Conservation (phyloP, 2,329 filamentous ascomycete genomes). For the Dothideomycetidae sp. region DNA sequence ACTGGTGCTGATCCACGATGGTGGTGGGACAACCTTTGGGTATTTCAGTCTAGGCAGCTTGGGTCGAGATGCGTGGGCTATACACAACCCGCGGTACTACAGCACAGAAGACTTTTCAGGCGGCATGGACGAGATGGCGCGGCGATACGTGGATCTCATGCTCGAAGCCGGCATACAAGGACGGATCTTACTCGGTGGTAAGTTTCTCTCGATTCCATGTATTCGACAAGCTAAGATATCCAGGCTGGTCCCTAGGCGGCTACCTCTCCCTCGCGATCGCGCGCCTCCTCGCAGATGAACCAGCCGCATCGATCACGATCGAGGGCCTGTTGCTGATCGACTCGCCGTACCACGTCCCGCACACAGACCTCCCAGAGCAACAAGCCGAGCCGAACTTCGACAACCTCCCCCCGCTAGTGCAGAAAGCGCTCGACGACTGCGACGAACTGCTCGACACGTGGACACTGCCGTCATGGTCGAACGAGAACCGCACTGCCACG, state of each 20-base stretch:
- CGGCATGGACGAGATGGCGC: constrained; percentile 42
- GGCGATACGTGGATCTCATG: constrained; percentile 36
- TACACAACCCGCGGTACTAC: constrained; percentile 41
- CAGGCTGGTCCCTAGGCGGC: constrained; percentile 12
- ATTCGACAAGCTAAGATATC: neutral
- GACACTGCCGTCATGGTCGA: neutral
- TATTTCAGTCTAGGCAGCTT: constrained; percentile 42
- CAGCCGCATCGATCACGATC: neutral
- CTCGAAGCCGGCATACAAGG: constrained; percentile 25
- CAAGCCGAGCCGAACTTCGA: neutral
- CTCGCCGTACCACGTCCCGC: constrained; percentile 1
- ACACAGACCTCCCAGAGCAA: neutral
- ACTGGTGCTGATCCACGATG: constrained; percentile 45
- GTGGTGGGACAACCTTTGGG: constrained; percentile 45
- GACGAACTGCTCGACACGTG: neutral
- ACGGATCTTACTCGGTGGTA: constrained; percentile 23
- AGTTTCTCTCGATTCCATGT: neutral
- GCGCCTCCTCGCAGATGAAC: constrained; percentile 4
- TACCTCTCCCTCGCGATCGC: constrained; percentile 9
- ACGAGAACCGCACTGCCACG: neutral
- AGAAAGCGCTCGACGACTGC: constrained; percentile 1
- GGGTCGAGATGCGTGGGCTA: constrained; percentile 38
- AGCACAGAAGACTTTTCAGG: constrained; percentile 35
- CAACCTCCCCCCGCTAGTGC: constrained; percentile 1
- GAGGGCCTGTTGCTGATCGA: neutral